These are phyloP conservation scores for Alternaria brassicicola DNA, from an alignment of 2,329 filamentous ascomycete species.

Conservation along the genomic window DNA sequence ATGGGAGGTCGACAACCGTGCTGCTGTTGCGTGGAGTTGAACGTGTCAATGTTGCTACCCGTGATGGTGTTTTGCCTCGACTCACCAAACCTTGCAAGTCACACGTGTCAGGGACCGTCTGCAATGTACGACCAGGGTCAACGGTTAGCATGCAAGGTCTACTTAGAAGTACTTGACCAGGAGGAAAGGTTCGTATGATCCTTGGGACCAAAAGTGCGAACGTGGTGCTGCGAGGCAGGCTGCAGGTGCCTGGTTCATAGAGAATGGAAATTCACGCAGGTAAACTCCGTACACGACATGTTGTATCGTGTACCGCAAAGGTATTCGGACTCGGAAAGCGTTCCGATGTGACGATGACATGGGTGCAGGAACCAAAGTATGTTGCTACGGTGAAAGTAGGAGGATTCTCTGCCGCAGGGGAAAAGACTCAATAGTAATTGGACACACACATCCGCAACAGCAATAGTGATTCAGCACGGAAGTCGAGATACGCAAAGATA, in stretches of 20 bases:
- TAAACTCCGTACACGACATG: background rate
- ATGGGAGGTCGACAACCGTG: background rate
- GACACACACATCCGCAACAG: background rate
- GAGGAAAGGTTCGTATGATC: background rate
- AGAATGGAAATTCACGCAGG: background rate
- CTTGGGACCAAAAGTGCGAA: background rate
- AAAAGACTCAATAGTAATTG: background rate
- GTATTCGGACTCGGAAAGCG: background rate
- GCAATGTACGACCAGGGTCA: background rate
- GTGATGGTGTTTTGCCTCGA: background rate
- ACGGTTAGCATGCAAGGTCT: background rate
- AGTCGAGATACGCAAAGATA: background rate
- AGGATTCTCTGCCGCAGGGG: background rate
- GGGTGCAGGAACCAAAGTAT: background rate
- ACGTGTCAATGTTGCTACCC: background rate
- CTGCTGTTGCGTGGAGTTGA: background rate
- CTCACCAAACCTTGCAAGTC: background rate
- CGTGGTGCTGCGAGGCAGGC: background rate
- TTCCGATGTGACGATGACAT: background rate
- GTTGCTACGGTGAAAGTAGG: background rate
- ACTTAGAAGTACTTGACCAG: background rate
- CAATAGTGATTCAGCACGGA: background rate
- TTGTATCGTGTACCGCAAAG: background rate
- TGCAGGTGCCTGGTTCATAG: background rate
- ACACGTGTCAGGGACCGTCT: background rate